Conservation (phyloP, 345 rosid genomes). For the Conringia planisiliqua region DNA sequence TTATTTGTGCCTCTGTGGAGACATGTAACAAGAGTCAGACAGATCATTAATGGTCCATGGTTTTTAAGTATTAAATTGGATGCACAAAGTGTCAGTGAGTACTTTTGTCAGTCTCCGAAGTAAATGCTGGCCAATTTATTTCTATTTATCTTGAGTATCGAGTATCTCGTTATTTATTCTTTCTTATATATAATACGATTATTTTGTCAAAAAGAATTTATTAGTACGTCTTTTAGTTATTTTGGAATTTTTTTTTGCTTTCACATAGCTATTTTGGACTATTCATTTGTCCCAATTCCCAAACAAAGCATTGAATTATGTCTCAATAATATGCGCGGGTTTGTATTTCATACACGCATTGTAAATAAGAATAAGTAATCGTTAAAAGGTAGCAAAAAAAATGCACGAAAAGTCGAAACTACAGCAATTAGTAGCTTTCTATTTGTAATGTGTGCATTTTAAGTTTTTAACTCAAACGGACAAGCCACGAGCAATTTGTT, state of each 20-base stretch:
- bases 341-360: background rate
- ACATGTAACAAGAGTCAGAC: slow-evolving; percentile 20
- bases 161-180: background rate
- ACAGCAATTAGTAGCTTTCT: background rate
- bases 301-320: slow-evolving; percentile 2
- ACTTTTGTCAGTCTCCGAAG: slow-evolving; percentile 35
- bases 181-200: background rate
- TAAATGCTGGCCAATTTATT: slow-evolving; percentile 22
- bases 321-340: background rate
- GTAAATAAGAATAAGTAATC: background rate
- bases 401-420: background rate
- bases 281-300: background rate
- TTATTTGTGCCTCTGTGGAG: slow-evolving; percentile 1
- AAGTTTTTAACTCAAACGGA: no score
- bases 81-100: slow-evolving; percentile 30
- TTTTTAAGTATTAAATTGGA: slow-evolving; percentile 21
- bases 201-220: background rate
- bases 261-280: background rate
- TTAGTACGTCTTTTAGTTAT: background rate
- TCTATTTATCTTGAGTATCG: background rate
- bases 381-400: background rate
- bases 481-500: no score
- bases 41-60: slow-evolving; percentile 35
- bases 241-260: slow-evolving; percentile 9
- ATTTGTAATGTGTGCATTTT: no score